Evolutionary conservation across 306 rosid genomes (phyloP).

Genomic region (Prunus persica): Prunus_persica_NCBIv2 NC_034015.1:19349501-19350000

Average conservation of each 20-base stretch:
- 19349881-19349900: conserved; percentile 26
- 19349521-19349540: conserved; percentile 47
- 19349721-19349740: neutral
- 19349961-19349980: conserved; percentile 85
- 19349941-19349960: conserved; percentile 96
- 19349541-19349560: conserved; percentile 17
- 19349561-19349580: neutral
- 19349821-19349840: neutral
- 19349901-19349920: conserved; percentile 88
- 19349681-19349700: neutral
- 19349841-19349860: neutral
- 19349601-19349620: neutral
- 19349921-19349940: conserved; percentile 78
- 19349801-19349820: neutral
- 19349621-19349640: neutral
- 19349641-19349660: neutral
- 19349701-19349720: neutral
- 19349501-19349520: conserved; percentile 99
- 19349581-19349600: neutral
- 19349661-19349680: neutral
- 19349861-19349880: conserved; percentile 2
- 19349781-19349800: neutral
- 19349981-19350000: conserved; percentile 44
- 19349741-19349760: neutral
- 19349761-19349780: neutral